A percentile compares a stretch with the other conserved stretches of the same genome.
Evolutionary conservation across 108 stramenopile genomes (phyloP).

Genomic region (Cyclostephanos invisitatus): DNA sequence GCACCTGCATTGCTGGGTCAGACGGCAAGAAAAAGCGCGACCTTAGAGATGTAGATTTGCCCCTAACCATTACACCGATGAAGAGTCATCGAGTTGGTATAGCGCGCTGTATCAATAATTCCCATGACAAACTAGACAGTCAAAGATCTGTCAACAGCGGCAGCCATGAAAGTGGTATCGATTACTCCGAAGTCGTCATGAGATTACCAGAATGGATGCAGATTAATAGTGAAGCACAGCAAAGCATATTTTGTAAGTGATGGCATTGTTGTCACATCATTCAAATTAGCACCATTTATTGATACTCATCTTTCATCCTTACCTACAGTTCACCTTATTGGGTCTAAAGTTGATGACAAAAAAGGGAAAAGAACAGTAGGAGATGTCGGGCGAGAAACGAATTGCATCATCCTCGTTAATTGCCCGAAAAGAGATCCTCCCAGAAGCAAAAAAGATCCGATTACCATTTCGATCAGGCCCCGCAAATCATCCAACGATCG

Average conservation of each 20-base stretch:
- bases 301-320: neutral
- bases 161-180: neutral
- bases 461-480: neutral
- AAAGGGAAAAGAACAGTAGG: neutral
- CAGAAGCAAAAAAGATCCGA: neutral
- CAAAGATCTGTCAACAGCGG: neutral
- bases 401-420: neutral
- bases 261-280: neutral
- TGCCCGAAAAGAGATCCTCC: neutral
- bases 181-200: neutral
- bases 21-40: neutral
- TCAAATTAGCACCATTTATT: neutral
- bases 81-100: neutral
- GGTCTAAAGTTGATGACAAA: neutral
- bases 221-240: neutral
- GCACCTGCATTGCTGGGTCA: neutral
- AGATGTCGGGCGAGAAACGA: neutral
- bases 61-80: neutral
- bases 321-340: neutral
- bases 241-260: slow-evolving; percentile 8
- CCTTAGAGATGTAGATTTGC: neutral
- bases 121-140: neutral
- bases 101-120: neutral
- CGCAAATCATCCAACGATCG: neutral
- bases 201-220: neutral